Base-by-base conservation (phyloP, 257 asterid species). In the Nicotiana tomentosiformis region DNA sequence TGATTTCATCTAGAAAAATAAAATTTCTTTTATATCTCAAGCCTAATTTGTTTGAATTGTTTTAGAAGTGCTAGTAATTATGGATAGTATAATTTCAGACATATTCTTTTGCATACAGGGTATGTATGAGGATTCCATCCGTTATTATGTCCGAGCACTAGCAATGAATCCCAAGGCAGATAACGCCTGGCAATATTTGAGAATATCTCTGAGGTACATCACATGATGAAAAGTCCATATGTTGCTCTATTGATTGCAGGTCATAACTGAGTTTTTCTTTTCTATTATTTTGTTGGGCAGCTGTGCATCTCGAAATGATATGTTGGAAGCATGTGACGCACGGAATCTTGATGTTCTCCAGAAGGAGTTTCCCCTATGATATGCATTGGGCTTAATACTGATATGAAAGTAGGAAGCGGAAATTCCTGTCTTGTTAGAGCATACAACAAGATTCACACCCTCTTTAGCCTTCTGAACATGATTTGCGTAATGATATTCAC, bases 121-220 rank as follows among this genome's bases (percentile, higher is more conserved):
- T 64, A 86, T 95, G 97, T 93, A 95, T 10, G 98, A 96, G 93
- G 98, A 96, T 64, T 96, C 98, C 56, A 96, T 96, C 80, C 93
- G 94, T 58, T 96, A 96, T 89, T 95, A 95, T 85, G 99, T 96
- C 60, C 97, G 99, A 17, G 98, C 98, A 77, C 91, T 94, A 69
- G 88, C 93, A 0, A 94, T 96, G 98, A 96, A 96, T 88, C 99
- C 99, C 9, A 95, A 95, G 91, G 99, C 99, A 4, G 98, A 93
- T 77, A 94, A 96, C 81, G 98, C 98, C 49, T 96, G 99, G 99
- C 99, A 94, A 78, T 96, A 95, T 90, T 85, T 96, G 92, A 88
- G 98, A 90, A 93, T 96, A 78, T 94, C 98, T 18, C 83, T 95
- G 89, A 93, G 98, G 98, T 94, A 92, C 39, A 66, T 79, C 32